These are phyloP conservation scores for Exophiala aquamarina DNA, from an alignment of 2,329 filamentous ascomycete species.

Conservation along the genomic window DNA sequence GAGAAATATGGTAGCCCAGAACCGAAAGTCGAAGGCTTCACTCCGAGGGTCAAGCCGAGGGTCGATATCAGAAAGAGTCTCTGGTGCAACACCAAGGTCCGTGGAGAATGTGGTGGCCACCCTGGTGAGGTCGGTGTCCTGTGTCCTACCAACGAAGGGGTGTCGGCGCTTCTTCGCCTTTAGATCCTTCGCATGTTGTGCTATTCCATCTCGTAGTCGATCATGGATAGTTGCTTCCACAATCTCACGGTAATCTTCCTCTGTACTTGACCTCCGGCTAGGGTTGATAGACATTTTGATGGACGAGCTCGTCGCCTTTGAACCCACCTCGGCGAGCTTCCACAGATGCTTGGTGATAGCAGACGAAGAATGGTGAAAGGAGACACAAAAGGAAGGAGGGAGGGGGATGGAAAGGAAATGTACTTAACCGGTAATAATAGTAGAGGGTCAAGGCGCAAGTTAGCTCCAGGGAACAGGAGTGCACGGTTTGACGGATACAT, in stretches of 20 bases:
- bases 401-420: no score
- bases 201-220: slow-evolving; percentile 13
- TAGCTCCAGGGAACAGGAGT: no score
- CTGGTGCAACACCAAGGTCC: slow-evolving; percentile 5
- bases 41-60: slow-evolving; percentile 13
- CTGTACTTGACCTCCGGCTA: slow-evolving; percentile 10
- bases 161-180: slow-evolving; percentile 4
- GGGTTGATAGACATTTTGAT: slow-evolving; percentile 7
- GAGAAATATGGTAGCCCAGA: slow-evolving; percentile 16
- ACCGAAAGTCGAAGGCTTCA: slow-evolving; percentile 16
- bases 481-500: no score
- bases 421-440: no score
- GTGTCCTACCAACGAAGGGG: background rate
- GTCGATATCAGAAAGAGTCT: slow-evolving; percentile 15
- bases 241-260: slow-evolving; percentile 12
- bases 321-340: no score
- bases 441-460: no score
- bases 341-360: no score
- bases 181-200: slow-evolving; percentile 1
- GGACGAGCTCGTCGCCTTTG: no score
- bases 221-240: slow-evolving; percentile 12
- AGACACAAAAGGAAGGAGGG: no score
- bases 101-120: slow-evolving; percentile 14
- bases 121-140: slow-evolving; percentile 12
- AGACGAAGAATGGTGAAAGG: no score